Evolutionary conservation across 2,329 filamentous ascomycete genomes (phyloP).

Genomic region (Nemania serpens): DNA sequence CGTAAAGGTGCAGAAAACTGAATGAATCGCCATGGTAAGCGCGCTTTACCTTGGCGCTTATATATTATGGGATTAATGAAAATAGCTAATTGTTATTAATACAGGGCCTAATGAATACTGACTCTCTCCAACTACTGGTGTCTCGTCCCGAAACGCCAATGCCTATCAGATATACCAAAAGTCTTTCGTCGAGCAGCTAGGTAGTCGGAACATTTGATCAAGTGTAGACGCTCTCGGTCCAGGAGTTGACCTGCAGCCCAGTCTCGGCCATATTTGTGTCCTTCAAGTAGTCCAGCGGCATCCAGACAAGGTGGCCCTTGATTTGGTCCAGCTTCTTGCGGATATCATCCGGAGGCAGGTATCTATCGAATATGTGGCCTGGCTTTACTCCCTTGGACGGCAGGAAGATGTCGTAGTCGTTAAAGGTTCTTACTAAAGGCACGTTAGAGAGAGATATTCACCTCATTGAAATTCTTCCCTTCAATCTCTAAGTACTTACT

Average conservation of each 20-base stretch:
- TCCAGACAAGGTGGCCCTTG: slow-evolving; percentile 90
- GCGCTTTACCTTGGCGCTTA: neutral
- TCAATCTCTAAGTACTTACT: slow-evolving; percentile 52
- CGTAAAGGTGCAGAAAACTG: too few species aligned
- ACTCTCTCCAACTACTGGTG: neutral
- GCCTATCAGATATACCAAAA: neutral
- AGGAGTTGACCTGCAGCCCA: slow-evolving; percentile 82
- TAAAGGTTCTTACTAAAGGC: slow-evolving; percentile 76
- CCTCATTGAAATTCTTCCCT: neutral
- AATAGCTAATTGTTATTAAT: neutral
- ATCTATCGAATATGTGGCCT: slow-evolving; percentile 85
- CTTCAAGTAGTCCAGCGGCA: slow-evolving; percentile 85
- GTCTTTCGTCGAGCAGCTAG: neutral
- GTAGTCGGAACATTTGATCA: slow-evolving; percentile 39
- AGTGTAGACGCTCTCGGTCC: slow-evolving; percentile 86
- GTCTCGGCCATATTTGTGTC: slow-evolving; percentile 89
- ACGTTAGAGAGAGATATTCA: slow-evolving; percentile 13
- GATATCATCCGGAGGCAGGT: slow-evolving; percentile 73
- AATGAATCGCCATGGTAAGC: neutral
- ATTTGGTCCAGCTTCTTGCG: slow-evolving; percentile 77
- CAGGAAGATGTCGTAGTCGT: slow-evolving; percentile 83
- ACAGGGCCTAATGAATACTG: neutral
- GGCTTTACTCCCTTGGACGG: slow-evolving; percentile 73
- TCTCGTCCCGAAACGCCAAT: neutral
- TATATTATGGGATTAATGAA: neutral